A percentile compares a stretch with the other conserved stretches of the same genome.
Evolutionary conservation across 2,329 filamentous ascomycete species (phyloP).

Genomic region (Monilinia aucupariae): DNA sequence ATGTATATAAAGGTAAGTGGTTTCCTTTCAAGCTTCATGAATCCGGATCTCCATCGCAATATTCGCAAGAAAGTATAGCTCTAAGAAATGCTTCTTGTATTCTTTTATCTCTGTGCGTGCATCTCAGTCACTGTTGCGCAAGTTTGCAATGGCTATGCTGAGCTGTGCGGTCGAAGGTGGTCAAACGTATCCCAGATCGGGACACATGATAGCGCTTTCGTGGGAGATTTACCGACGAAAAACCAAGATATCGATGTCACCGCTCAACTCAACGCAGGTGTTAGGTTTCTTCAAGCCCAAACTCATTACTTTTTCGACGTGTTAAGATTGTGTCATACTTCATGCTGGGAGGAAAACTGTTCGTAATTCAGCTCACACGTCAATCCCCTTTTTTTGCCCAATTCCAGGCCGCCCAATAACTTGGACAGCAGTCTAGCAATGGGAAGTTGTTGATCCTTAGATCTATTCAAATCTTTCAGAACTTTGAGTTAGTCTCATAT

Average conservation of each 20-base stretch:
- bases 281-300: slow-evolving; percentile 62
- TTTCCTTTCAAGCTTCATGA: not conserved
- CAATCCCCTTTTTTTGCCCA: not conserved
- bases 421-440: too few relatives aligned
- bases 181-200: slow-evolving; percentile 71
- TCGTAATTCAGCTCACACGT: not conserved
- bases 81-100: slow-evolving; percentile 5
- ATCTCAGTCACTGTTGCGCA: slow-evolving; percentile 1
- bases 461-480: too few relatives aligned
- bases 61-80: not conserved
- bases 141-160: slow-evolving; percentile 63
- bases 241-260: slow-evolving; percentile 58
- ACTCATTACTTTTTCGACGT: slow-evolving; percentile 24
- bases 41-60: not conserved
- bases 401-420: too few relatives aligned
- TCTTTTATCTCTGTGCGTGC: not conserved
- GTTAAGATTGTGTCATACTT: slow-evolving; percentile 30
- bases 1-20: not conserved
- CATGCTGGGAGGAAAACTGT: not conserved
- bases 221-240: slow-evolving; percentile 30
- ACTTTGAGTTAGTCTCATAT: too few relatives aligned
- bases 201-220: slow-evolving; percentile 53
- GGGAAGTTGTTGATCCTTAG: too few relatives aligned
- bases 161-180: slow-evolving; percentile 66
- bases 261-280: slow-evolving; percentile 54